Base-by-base conservation (phyloP, 208 protist genomes). In the Naegleria fowleri region DNA sequence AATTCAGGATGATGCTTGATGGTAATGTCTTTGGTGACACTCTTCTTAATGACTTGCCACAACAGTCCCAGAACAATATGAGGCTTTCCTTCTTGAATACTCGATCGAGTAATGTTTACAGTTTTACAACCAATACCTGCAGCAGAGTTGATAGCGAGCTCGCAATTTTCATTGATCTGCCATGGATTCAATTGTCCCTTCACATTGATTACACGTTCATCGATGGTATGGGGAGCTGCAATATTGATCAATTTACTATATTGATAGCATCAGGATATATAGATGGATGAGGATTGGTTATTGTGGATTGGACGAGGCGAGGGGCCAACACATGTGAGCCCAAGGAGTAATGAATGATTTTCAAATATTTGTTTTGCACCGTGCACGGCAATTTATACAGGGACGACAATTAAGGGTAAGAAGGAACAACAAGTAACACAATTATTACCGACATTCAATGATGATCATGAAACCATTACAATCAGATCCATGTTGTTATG, bases 1-100 rank as follows among this genome's bases (percentile, higher is more conserved):
- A 97, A 93, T 41, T 96, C 95, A 43, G 96, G 96, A 92, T 96
- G 95, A 38, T 93, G 93, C 36, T 91, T 92, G 6, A 97, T 84
- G 90, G 94, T 96, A 92, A 97, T 95, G 39, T 90, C 25, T 16
- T 91, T 83, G 5, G 96, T 93, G 0, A 97, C 55, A 91, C 93
- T 91, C 52, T 95, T 94, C 51, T 92, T 93, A 83, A 98, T 96
- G 79, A 98, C 94, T 93, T 98, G 96, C 96, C 96, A 98, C 7
- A 97, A 91, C 16, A 98, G 88, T 85, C 95, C 96, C 25, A 97
- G 93, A 85, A 96, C 93, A 41, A 97, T 93, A 92, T 96, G 92
- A 52, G 91, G 94, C 90, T 41, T 88, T 92, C 92, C 91, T 90
- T 91, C 90, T 48, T 92, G 92, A 22, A 96, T 19, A 92, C 96